A percentile compares a stretch with the other conserved stretches of the same genome.
These are phyloP conservation scores for Solanum ossicruentum DNA, from an alignment of 257 asterid species.

Conservation along the genomic window DNA sequence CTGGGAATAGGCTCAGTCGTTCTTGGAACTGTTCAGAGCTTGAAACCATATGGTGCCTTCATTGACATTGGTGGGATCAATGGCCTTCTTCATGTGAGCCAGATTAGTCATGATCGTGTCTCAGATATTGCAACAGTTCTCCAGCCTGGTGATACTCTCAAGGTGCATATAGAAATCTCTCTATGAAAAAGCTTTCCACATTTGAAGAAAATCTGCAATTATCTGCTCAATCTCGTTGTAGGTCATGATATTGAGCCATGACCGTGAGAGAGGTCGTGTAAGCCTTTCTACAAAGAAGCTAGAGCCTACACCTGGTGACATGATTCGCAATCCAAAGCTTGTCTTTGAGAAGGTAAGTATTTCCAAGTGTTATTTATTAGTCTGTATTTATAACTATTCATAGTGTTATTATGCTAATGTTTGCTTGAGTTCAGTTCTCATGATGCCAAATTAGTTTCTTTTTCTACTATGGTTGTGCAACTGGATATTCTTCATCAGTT, in stretches of 20 bases:
- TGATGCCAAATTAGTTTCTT: not conserved
- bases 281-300: constrained; percentile 95
- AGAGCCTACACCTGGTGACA: constrained; percentile 99
- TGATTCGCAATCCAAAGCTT: constrained; percentile 93
- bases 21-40: constrained; percentile 84
- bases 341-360: constrained; percentile 76
- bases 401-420: not conserved
- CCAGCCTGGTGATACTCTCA: constrained; percentile 89
- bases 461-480: not conserved
- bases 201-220: not conserved
- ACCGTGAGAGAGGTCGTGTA: constrained; percentile 95
- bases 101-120: constrained; percentile 92
- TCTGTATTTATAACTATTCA: not conserved
- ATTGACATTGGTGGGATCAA: constrained; percentile 92
- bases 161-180: constrained; percentile 29
- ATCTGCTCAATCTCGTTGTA: constrained; percentile 11
- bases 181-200: not conserved
- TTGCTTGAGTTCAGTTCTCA: not conserved
- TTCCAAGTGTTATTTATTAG: not conserved
- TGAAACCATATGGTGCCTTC: constrained; percentile 96
- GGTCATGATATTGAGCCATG: constrained; percentile 99
- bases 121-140: constrained; percentile 84
- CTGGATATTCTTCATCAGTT: not conserved
- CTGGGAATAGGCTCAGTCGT: constrained; percentile 94
- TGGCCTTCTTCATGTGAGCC: constrained; percentile 94